Evolutionary conservation across 148 eudicot genomes (phyloP).

Genomic region (Fagopyrum esculentum): DNA sequence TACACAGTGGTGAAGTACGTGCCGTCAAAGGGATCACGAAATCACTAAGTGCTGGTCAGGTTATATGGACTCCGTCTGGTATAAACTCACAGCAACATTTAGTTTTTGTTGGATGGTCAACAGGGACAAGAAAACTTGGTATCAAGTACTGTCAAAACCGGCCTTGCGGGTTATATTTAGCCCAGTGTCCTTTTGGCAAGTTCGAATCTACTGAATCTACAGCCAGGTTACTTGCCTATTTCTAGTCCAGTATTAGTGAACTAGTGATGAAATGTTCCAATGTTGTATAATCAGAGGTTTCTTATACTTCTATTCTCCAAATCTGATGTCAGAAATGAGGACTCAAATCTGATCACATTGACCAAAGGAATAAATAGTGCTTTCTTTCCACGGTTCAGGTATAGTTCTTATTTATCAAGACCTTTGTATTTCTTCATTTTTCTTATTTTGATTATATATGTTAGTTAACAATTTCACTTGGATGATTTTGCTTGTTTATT

Average conservation of each 20-base stretch:
- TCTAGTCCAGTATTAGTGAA: not conserved
- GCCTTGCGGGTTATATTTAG: conserved; percentile 76
- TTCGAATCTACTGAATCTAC: conserved; percentile 20
- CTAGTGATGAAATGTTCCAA: not conserved
- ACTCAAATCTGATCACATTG: conserved; percentile 28
- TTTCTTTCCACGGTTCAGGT: conserved; percentile 77
- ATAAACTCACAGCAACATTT: conserved; percentile 40
- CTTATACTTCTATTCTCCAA: conserved; percentile 18
- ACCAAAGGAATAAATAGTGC: conserved; percentile 70
- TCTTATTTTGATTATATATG: not conserved
- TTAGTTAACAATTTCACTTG: not conserved
- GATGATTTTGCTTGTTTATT: not conserved
- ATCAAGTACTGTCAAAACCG: conserved; percentile 72
- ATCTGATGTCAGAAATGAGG: conserved; percentile 18
- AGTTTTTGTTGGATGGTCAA: conserved; percentile 87
- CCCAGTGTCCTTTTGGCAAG: conserved; percentile 42
- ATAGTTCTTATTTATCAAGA: conserved; percentile 9
- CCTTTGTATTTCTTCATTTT: not conserved
- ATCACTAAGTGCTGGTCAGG: conserved; percentile 80
- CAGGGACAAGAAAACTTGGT: conserved; percentile 63
- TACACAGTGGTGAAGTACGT: conserved; percentile 73
- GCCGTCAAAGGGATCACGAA: conserved; percentile 48
- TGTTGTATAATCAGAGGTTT: not conserved
- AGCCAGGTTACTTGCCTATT: conserved; percentile 22
- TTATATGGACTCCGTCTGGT: conserved; percentile 67